Evolutionary conservation across 139 green algal genomes (phyloP).

Genomic region (Chlamydomonas incerta): DNA sequence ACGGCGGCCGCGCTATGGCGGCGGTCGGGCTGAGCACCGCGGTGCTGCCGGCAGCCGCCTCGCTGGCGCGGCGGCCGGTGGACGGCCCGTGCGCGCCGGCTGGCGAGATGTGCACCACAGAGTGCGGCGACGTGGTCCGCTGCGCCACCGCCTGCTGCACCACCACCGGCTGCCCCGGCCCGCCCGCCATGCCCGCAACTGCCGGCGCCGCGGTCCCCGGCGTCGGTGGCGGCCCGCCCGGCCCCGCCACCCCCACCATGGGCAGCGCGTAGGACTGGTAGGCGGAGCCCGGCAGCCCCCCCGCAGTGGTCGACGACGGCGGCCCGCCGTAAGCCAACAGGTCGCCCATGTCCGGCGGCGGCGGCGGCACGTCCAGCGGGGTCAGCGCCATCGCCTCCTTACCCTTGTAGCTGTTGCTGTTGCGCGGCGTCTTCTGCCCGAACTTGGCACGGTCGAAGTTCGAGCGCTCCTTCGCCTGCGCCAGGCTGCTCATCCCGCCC

Average conservation of each 20-base stretch:
- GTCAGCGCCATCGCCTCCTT: constrained; percentile 4
- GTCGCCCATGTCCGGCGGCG: neutral
- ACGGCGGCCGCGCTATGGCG: neutral
- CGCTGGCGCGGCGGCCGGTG: neutral
- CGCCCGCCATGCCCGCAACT: neutral
- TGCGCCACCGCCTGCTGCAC: constrained; percentile 16
- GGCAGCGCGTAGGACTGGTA: constrained; percentile 19
- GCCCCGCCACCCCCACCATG: neutral
- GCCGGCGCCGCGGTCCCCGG: neutral
- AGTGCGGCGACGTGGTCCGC: constrained; percentile 7
- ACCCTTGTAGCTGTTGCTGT: constrained; percentile 1
- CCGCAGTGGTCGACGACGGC: neutral
- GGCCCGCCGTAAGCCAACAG: neutral
- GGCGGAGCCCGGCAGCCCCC: neutral
- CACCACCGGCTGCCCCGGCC: neutral
- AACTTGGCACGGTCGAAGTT: neutral
- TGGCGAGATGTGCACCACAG: constrained; percentile 2
- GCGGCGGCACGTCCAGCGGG: neutral
- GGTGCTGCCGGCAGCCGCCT: neutral
- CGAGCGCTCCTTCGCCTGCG: neutral
- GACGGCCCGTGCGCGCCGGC: neutral
- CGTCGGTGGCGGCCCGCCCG: neutral
- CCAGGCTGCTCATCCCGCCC: neutral
- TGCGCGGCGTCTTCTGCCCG: constrained; percentile 30
- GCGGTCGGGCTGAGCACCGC: neutral